Evolutionary conservation across 2,329 filamentous ascomycete species (phyloP).

Genomic region (Fusarium odoratissimum): DNA sequence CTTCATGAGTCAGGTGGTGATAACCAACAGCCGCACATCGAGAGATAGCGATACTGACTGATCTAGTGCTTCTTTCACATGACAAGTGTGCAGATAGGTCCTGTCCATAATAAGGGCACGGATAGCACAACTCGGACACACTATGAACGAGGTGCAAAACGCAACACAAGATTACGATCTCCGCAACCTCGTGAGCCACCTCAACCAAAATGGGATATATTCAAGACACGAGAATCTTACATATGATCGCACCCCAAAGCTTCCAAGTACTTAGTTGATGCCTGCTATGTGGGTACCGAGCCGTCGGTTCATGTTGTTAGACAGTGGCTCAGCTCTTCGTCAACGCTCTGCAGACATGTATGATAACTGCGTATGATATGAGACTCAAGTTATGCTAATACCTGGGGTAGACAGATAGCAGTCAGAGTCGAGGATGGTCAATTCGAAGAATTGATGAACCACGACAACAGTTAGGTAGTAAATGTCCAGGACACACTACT

Average conservation of each 20-base stretch:
- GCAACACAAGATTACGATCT: neutral
- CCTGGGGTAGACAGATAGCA: neutral
- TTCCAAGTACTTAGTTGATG: neutral
- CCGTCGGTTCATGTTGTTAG: neutral
- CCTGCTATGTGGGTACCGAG: neutral
- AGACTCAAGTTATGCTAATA: neutral
- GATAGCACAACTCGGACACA: neutral
- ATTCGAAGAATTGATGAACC: neutral
- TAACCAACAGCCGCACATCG: neutral
- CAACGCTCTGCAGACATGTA: neutral
- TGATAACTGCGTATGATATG: neutral
- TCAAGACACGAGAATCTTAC: slow-evolving; percentile 20
- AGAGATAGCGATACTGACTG: neutral
- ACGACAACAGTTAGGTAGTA: neutral
- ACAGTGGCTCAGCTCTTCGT: slow-evolving; percentile 15
- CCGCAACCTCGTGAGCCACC: slow-evolving; percentile 24
- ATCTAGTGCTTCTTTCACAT: neutral
- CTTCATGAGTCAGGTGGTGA: slow-evolving; percentile 23
- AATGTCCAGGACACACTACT: neutral
- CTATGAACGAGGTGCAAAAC: neutral
- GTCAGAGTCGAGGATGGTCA: neutral
- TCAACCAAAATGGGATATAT: neutral
- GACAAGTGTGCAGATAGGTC: neutral
- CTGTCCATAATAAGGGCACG: neutral
- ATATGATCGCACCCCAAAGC: slow-evolving; percentile 17